These are phyloP conservation scores for Malus hybrid DNA, from an alignment of 331 rosid genomes.

Conservation along the genomic window DNA sequence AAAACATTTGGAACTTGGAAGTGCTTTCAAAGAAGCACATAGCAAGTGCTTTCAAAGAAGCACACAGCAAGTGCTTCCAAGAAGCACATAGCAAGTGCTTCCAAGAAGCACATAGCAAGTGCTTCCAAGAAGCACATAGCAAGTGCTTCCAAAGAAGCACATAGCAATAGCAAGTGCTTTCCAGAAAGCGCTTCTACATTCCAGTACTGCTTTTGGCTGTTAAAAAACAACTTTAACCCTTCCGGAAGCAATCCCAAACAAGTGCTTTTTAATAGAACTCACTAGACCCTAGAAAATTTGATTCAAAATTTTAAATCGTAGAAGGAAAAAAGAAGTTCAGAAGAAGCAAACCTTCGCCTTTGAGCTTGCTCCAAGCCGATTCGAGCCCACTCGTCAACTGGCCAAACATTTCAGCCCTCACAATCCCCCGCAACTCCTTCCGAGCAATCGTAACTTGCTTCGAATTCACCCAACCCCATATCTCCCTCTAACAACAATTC, in stretches of 20 bases:
- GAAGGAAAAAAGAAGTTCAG: neutral
- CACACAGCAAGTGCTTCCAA: neutral
- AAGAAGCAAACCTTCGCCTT: constrained; percentile 72
- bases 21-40: too few relatives aligned
- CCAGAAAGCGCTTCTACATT: too few relatives aligned
- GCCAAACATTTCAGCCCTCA: constrained; percentile 95
- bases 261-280: neutral
- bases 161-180: neutral
- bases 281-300: neutral
- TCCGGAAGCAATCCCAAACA: too few relatives aligned
- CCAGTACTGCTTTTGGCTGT: too few relatives aligned
- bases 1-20: too few relatives aligned
- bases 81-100: too few relatives aligned
- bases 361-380: constrained; percentile 94
- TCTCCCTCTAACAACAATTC: constrained; percentile 47
- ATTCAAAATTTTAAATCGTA: neutral
- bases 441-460: constrained; percentile 24
- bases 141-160: too few relatives aligned
- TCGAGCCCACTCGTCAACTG: constrained; percentile 90
- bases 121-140: neutral
- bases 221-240: too few relatives aligned
- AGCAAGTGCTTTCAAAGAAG: neutral
- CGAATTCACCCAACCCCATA: constrained; percentile 84
- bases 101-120: too few relatives aligned
- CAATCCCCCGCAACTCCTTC: constrained; percentile 43